Conservation (phyloP, 2,329 filamentous ascomycete species). For the Cryphonectria carpinicola region DNA sequence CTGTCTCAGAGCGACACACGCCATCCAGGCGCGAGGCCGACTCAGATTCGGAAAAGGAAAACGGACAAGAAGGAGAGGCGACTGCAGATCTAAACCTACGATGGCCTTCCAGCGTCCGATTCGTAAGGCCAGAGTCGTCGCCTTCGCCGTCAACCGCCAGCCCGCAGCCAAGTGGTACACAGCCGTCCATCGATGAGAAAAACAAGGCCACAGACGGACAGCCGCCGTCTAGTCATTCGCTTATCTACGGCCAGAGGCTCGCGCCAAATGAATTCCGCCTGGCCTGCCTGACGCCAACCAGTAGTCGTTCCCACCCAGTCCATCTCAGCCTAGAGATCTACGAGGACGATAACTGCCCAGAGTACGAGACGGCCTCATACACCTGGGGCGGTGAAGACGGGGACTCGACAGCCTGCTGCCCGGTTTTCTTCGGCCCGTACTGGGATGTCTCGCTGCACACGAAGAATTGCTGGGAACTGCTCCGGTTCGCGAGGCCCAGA, state of each 20-base stretch:
- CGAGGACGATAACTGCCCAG: slow-evolving; percentile 31
- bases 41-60: not conserved
- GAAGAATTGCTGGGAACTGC: slow-evolving; percentile 36
- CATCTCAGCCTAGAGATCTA: slow-evolving; percentile 30
- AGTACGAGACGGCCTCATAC: slow-evolving; percentile 39
- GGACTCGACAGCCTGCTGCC: slow-evolving; percentile 30
- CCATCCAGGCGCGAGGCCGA: not conserved
- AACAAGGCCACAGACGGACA: not conserved
- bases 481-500: slow-evolving; percentile 28
- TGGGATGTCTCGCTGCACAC: slow-evolving; percentile 38
- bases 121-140: not conserved
- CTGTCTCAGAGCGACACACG: not conserved
- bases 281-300: not conserved
- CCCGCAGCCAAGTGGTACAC: not conserved
- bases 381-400: slow-evolving; percentile 36
- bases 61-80: too few relatives aligned
- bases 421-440: slow-evolving; percentile 34
- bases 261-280: slow-evolving; percentile 9
- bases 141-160: not conserved
- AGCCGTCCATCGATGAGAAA: not conserved
- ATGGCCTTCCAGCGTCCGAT: not conserved
- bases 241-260: not conserved
- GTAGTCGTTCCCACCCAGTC: slow-evolving; percentile 5
- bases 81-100: not conserved
- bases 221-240: not conserved